These are phyloP conservation scores for Oryza australiensis DNA, from an alignment of 176 grass and related monocot genomes.

Conservation along the genomic window DNA sequence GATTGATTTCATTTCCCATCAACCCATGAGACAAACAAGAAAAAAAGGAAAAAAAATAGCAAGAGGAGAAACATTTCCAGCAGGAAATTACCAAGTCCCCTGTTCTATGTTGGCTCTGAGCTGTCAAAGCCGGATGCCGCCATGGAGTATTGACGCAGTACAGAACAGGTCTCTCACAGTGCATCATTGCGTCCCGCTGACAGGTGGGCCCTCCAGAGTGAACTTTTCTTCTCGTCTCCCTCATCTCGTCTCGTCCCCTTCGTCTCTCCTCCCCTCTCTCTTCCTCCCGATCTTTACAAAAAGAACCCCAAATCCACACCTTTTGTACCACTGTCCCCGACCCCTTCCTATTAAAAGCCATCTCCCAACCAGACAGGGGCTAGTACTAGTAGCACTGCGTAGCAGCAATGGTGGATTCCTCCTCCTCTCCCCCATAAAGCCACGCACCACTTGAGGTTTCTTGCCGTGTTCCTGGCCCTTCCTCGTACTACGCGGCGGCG, in stretches of 20 bases:
- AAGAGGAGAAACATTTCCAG: background rate
- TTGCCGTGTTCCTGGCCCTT: conserved; percentile 25
- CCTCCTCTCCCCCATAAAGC: conserved; percentile 50
- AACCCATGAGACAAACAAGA: too few relatives aligned
- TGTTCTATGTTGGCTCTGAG: background rate
- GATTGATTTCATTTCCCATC: too few relatives aligned
- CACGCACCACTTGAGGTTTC: conserved; percentile 15
- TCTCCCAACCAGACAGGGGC: conserved; percentile 41
- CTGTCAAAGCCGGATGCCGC: conserved; percentile 23
- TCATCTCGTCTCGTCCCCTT: too few relatives aligned
- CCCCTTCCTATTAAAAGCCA: conserved; percentile 52
- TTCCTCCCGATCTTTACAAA: conserved; percentile 49
- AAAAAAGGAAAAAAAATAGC: background rate
- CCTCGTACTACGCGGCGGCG: conserved; percentile 24
- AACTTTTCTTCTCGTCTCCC: background rate
- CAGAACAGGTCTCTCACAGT: background rate
- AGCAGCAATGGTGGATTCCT: conserved; percentile 65
- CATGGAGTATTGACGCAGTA: background rate
- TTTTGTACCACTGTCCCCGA: conserved; percentile 52
- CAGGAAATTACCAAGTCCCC: background rate
- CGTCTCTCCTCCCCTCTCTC: background rate
- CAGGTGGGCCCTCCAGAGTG: background rate
- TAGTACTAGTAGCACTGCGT: conserved; percentile 48
- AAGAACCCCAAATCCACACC: conserved; percentile 58
- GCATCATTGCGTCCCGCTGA: background rate